Conservation (phyloP, 148 eudicot genomes). For the Chenopodium berlandieri region DNA sequence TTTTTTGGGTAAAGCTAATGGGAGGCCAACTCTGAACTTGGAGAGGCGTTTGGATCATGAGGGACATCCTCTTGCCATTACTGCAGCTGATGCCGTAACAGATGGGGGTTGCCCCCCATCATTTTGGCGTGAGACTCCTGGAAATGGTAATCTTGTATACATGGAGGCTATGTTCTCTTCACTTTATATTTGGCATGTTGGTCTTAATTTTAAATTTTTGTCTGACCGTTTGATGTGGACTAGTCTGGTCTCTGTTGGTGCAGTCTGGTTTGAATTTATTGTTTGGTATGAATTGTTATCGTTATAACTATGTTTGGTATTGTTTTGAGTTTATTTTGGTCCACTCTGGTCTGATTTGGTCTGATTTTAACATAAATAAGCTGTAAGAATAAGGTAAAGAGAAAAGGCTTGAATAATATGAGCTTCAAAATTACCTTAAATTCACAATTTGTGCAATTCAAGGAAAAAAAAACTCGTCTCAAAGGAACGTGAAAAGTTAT, state of each 20-base stretch:
- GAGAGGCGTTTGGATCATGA: constrained; percentile 76
- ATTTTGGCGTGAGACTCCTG: constrained; percentile 77
- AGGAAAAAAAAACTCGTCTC: not conserved
- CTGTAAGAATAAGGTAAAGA: no score
- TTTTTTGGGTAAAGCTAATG: constrained; percentile 47
- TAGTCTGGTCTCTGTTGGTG: no score
- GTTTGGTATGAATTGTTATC: no score
- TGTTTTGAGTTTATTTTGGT: no score
- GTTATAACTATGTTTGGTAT: no score
- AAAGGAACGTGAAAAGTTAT: not conserved
- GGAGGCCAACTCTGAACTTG: constrained; percentile 55
- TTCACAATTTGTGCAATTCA: not conserved
- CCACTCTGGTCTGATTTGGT: no score
- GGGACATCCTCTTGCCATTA: constrained; percentile 80
- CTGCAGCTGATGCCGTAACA: constrained; percentile 63
- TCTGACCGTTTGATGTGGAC: no score
- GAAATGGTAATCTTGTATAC: constrained; percentile 49
- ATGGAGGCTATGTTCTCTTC: no score
- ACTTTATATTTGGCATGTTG: no score
- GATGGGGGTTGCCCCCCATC: constrained; percentile 67
- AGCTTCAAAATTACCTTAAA: not conserved
- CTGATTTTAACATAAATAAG: no score
- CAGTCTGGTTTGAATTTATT: no score
- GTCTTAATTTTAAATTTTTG: no score
- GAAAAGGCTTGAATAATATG: not conserved